These are phyloP conservation scores for Ganoderma meredithae DNA, from an alignment of 1,284 basidiomycete genomes.

Conservation along the genomic window DNA sequence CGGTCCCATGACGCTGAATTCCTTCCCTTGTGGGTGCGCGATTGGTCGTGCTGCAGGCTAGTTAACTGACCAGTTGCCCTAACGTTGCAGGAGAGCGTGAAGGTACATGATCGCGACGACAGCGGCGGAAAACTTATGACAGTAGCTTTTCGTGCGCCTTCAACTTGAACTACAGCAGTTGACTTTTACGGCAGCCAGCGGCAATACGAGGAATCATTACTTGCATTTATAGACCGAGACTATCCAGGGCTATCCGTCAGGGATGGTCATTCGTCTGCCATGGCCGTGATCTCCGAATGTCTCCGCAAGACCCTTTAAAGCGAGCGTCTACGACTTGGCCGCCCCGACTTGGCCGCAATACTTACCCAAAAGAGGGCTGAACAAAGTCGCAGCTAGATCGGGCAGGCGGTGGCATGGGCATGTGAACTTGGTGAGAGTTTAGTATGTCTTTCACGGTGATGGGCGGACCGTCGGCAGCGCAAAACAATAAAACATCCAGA, in stretches of 20 bases:
- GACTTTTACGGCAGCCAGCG: conserved; percentile 20
- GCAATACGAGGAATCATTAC: not conserved
- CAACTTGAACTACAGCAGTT: conserved; percentile 28
- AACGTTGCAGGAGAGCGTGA: not conserved
- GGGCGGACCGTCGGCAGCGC: conserved; percentile 20
- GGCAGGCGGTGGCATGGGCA: conserved; percentile 20
- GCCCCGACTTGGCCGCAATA: not conserved
- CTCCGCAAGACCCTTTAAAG: not conserved
- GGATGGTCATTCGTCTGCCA: no score
- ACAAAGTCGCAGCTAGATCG: conserved; percentile 24
- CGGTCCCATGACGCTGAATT: conserved; percentile 24
- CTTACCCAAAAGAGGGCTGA: conserved; percentile 9
- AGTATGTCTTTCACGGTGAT: conserved; percentile 22
- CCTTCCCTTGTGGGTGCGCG: not conserved
- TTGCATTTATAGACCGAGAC: not conserved
- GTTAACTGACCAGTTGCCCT: not conserved
- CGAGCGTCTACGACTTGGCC: not conserved
- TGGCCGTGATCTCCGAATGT: not conserved
- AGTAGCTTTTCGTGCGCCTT: not conserved
- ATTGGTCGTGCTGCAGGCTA: not conserved
- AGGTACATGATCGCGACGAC: not conserved
- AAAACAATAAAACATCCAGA: conserved; percentile 23
- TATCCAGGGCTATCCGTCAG: no score
- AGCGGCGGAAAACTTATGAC: not conserved
- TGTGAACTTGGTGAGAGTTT: conserved; percentile 27